Evolutionary conservation across 352 stramenopile species (phyloP), one percentile per base, ranked within the genome.

Genomic region (Phytophthora niederhauseri): DNA sequence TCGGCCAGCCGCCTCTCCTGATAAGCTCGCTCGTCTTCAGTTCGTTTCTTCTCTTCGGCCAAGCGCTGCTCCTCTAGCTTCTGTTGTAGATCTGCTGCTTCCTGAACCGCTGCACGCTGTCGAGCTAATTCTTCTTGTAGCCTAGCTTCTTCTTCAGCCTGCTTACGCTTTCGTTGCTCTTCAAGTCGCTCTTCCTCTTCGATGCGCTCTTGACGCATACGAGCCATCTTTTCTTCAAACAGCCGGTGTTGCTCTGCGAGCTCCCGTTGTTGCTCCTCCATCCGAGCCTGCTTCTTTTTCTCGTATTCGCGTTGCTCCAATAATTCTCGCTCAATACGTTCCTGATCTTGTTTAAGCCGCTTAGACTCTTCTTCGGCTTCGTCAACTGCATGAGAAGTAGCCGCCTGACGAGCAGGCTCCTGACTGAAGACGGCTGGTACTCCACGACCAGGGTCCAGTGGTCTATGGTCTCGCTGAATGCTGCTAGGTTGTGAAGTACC

Each of bases 301-400:
- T 91, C 77, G 22, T 78, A 80, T n/a, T 82, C 79, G 22, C 79
- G 70, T 46, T 89, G 69, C 46, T 89, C 81, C 19, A 87, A 28
- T 0, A 89, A 7, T 12, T 89, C 77, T 0, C 77, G 79, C 28
- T 89, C 80, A 1, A 77, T 68, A 9, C 78, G 75, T 1, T 70
- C 68, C 62, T 81, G 77, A 0, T 88, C 72, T 26, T 68, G 51
- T 56, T 76, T 73, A 0, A 90, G 54, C 19, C 53, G 45, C 30
- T 51, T 75, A 81, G 76, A 59, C 76, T 83, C 59, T 83, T 81
- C 69, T 80, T 83, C 63, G 72, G 81, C 51, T 49, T 69, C 57
- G 78, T 72, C 48, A 58, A 36, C 9, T 78, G 9, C 0, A 17
- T 49, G 53, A 26, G 11, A 2, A 14, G 22, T 43, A 46, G 38